Conservation (phyloP, 257 asterid genomes). For the Solanum boliviense region DNA sequence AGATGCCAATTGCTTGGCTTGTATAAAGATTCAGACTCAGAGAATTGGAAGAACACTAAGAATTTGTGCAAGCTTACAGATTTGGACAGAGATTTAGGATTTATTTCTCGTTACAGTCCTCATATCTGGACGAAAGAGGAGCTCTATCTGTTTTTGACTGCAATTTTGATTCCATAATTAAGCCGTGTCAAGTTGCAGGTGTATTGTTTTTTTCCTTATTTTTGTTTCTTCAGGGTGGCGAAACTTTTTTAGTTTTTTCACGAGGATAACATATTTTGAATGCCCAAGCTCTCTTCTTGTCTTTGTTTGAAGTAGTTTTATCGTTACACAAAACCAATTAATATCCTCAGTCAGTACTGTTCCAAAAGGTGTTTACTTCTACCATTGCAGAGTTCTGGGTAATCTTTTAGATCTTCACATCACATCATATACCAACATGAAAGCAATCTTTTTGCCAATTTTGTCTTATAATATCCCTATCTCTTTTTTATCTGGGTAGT, state of each 20-base stretch:
- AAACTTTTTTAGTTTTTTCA: neutral
- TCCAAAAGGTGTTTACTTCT: neutral
- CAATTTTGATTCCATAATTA: neutral
- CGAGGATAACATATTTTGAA: neutral
- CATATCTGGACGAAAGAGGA: neutral
- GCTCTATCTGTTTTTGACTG: neutral
- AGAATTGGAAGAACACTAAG: neutral
- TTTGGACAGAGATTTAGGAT: neutral
- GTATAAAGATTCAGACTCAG: neutral
- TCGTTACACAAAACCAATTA: neutral
- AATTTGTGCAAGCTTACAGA: neutral
- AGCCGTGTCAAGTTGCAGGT: neutral
- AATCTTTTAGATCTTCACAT: neutral
- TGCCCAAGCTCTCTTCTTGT: neutral
- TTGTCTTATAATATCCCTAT: neutral
- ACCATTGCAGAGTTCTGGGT: neutral
- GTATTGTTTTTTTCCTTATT: neutral
- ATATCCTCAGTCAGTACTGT: neutral
- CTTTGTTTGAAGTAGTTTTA: neutral
- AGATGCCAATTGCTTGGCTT: neutral
- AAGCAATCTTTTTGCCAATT: neutral
- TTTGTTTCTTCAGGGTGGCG: neutral
- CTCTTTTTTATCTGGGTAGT: neutral
- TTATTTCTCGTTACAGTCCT: neutral
- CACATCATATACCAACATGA: neutral